phyloP scores from a whole-genome alignment of 768 basidiomycete genomes.

The Russula olivacea region DNA sequence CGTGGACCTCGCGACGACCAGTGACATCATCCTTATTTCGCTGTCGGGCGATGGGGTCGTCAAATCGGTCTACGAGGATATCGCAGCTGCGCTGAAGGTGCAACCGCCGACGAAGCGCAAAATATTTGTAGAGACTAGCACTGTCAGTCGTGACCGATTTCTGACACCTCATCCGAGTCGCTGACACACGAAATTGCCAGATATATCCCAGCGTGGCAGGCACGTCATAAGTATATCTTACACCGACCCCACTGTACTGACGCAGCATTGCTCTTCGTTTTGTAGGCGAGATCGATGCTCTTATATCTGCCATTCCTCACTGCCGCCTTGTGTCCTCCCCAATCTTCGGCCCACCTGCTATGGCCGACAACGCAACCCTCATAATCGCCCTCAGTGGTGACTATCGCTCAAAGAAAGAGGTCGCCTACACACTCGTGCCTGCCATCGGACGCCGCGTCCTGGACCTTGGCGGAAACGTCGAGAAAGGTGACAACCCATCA shows the following conservation, averaged over 20 bases:
- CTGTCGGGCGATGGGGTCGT: conserved; percentile 70
- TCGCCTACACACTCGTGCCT: conserved; percentile 72
- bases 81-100: conserved; percentile 49
- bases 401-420: conserved; percentile 73
- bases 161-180: background rate
- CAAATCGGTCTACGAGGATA: conserved; percentile 52
- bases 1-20: conserved; percentile 29
- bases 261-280: background rate
- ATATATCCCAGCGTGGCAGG: conserved; percentile 52
- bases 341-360: conserved; percentile 67
- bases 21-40: conserved; percentile 71
- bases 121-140: conserved; percentile 83
- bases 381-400: conserved; percentile 77
- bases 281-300: conserved; percentile 60
- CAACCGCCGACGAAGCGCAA: conserved; percentile 45
- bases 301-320: conserved; percentile 53
- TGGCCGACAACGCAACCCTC: conserved; percentile 60
- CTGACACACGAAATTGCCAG: conserved; percentile 30
- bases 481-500: conserved; percentile 51
- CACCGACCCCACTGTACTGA: background rate
- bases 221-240: conserved; percentile 23
- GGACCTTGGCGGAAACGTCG: conserved; percentile 81
- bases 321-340: conserved; percentile 68
- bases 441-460: conserved; percentile 69
- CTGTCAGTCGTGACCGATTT: conserved; percentile 42